Evolutionary conservation across 768 basidiomycete species (phyloP).

Genomic region (Ephemerocybe angulata): DNA sequence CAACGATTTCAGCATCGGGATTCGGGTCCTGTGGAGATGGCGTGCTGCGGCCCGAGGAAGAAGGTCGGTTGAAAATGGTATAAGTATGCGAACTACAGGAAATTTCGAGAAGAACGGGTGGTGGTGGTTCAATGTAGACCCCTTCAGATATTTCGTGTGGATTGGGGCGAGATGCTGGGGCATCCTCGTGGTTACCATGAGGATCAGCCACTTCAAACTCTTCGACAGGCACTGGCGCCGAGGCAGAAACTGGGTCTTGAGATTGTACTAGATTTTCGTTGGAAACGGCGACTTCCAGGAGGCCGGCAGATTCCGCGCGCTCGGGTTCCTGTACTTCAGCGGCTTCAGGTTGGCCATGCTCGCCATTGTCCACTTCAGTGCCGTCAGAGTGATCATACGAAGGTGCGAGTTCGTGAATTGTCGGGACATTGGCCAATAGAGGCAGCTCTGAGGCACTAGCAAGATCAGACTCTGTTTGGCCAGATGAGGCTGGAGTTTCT

Average conservation of each 20-base stretch:
- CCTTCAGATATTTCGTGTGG: slow-evolving; percentile 63
- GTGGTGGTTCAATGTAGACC: slow-evolving; percentile 73
- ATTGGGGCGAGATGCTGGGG: slow-evolving; percentile 18
- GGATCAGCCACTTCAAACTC: not conserved
- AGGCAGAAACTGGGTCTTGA: no score
- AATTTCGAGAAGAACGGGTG: slow-evolving; percentile 35
- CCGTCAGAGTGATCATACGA: no score
- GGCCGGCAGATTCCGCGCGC: no score
- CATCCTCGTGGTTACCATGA: not conserved
- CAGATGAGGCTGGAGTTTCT: not conserved
- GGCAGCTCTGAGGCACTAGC: no score
- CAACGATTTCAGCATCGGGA: slow-evolving; percentile 19
- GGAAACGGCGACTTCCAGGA: no score
- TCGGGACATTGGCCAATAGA: no score
- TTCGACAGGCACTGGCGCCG: no score
- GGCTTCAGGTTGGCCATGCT: no score
- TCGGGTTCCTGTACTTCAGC: no score
- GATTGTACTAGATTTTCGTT: no score
- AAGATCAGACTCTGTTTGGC: not conserved
- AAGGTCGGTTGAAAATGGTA: slow-evolving; percentile 36
- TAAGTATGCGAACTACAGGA: slow-evolving; percentile 39
- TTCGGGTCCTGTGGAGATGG: slow-evolving; percentile 10
- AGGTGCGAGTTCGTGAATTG: no score
- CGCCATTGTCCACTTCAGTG: no score
- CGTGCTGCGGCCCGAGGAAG: slow-evolving; percentile 52